Conservation (phyloP, 495 filamentous ascomycete genomes). For the Aspergillus egyptiacus region DNA sequence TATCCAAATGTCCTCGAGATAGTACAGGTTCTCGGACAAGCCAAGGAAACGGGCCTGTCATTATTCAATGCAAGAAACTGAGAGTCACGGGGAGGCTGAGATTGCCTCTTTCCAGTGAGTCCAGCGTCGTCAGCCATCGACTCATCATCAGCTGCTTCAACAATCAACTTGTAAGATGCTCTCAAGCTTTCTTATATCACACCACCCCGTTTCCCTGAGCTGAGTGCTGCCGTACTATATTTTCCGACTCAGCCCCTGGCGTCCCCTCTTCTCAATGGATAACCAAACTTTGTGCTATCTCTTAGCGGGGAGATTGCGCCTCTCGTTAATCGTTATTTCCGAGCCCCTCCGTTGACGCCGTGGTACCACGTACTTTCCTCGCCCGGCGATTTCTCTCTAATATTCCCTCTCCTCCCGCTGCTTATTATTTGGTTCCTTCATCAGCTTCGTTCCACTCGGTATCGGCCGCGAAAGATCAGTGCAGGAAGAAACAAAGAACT, state of each 20-base stretch:
- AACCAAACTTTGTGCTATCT: neutral
- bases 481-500: too few species aligned
- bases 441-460: neutral
- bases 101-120: too few species aligned
- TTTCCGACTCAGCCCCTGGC: slow-evolving; percentile 2
- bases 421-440: neutral
- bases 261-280: neutral
- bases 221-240: slow-evolving; percentile 2
- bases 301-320: slow-evolving; percentile 7
- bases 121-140: too few species aligned
- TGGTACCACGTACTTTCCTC: slow-evolving; percentile 7
- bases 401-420: neutral
- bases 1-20: too few species aligned
- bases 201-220: too few species aligned
- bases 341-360: slow-evolving; percentile 8
- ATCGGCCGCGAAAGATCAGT: neutral
- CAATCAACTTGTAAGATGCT: too few species aligned
- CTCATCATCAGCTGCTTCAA: too few species aligned
- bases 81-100: too few species aligned
- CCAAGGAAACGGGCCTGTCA: too few species aligned
- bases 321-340: slow-evolving; percentile 1
- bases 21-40: too few species aligned
- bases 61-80: too few species aligned
- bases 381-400: neutral
- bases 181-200: too few species aligned